phyloP scores from a whole-genome alignment of 2,329 filamentous ascomycete species.

The Aspergillus felis region DNA sequence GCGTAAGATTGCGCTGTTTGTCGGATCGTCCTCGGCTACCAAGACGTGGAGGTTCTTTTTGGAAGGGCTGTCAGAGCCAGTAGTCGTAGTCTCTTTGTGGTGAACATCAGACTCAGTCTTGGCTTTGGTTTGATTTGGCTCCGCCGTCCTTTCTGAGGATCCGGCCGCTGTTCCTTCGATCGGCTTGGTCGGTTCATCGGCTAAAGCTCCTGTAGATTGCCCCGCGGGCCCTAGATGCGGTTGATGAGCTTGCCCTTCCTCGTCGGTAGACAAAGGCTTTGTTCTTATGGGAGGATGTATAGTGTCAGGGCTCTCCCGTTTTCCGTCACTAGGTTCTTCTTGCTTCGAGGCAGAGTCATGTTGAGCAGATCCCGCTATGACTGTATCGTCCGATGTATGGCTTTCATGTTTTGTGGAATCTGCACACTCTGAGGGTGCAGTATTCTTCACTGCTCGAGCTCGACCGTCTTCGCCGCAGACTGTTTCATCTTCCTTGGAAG shows the following conservation, averaged over 20 bases:
- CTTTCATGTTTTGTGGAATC: neutral
- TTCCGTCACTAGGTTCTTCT: neutral
- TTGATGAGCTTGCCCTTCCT: neutral
- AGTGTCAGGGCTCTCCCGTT: neutral
- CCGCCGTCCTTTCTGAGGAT: neutral
- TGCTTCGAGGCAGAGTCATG: neutral
- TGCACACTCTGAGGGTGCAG: neutral
- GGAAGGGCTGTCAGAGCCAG: neutral
- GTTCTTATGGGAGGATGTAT: neutral
- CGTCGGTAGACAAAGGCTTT: neutral
- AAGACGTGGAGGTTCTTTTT: constrained; percentile 49
- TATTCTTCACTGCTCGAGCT: neutral
- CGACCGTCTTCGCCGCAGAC: neutral
- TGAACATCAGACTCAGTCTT: neutral
- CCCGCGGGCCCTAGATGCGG: neutral
- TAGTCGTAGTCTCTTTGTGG: neutral
- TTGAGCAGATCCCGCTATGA: neutral
- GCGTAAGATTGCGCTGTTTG: constrained; percentile 77
- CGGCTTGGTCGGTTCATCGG: neutral
- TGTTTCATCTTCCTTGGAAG: neutral
- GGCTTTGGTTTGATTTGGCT: neutral
- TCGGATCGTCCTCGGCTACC: constrained; percentile 82
- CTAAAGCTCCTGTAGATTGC: neutral
- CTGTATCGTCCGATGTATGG: neutral
- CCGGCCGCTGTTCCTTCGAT: neutral